Conservation (phyloP, 176 grass and related monocot species). For the Ampelocalamus luodianensis region DNA sequence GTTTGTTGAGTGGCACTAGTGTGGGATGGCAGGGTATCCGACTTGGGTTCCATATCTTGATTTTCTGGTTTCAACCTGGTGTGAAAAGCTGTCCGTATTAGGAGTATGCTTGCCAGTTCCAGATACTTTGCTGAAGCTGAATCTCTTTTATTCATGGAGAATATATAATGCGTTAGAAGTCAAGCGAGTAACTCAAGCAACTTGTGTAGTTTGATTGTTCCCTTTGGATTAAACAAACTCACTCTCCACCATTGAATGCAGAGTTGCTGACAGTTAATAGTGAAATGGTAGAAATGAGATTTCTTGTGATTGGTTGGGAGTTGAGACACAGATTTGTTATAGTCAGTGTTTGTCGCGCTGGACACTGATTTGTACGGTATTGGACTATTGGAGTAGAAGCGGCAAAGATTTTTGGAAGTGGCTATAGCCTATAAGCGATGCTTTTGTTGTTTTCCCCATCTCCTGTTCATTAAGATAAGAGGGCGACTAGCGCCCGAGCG, state of each 20-base stretch:
- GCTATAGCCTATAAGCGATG: neutral
- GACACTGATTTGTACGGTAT: neutral
- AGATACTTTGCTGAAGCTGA: neutral
- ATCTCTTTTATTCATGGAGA: neutral
- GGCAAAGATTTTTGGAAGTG: neutral
- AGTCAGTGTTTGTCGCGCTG: neutral
- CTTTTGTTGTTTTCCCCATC: neutral
- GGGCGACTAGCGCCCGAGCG: too few relatives aligned
- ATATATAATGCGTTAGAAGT: slow-evolving; percentile 12
- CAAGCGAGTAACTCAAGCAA: neutral
- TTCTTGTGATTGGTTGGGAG: neutral
- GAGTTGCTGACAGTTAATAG: neutral
- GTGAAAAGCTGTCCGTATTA: neutral
- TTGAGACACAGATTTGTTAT: neutral
- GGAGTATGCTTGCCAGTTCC: slow-evolving; percentile 13
- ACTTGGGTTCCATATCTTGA: neutral
- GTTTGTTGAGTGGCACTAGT: neutral
- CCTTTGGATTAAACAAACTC: neutral
- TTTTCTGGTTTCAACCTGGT: neutral
- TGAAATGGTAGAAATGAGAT: neutral
- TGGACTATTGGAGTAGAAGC: neutral
- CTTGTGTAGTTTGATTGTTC: neutral
- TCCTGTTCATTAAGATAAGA: neutral
- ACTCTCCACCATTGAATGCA: neutral
- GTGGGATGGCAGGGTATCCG: neutral